Base-by-base conservation (phyloP, 2,329 filamentous ascomycete species). In the Ascochyta pisi region DNA sequence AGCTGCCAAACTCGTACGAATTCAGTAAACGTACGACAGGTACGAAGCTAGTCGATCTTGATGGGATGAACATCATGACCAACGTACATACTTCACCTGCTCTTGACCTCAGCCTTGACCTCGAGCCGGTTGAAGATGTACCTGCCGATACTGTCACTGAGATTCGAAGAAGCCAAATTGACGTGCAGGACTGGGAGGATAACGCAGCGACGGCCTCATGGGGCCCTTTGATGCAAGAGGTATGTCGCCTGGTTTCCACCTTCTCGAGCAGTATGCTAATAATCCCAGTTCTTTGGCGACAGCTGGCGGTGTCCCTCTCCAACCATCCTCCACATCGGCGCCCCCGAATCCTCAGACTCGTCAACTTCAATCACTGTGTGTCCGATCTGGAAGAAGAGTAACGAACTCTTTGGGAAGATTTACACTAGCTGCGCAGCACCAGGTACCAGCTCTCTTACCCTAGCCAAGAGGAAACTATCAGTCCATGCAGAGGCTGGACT, bases 51-150 rank as follows among this genome's bases (percentile, higher is more conserved):
- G 60, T 73, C 9, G 70, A 75, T 57, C 50, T 75, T 5, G 70
- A 75, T 46, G 71, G 71, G 26, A 74, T 74, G 71, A 68, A 60
- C 9, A 56, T 73, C 16, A 62, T 68, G 54, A 39, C 60, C 7
- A 62, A 58, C 31, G 23, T 62, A 6, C 39, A 48, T 15, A 31
- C 40, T 15, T 48, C 60, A 19, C 15, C 49, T 1, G 34, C 39
- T 3, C 47, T 50, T 16, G 49, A 64, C 24, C 19, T 68, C 22
- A 31, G 51, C 22, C 44, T 66, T 5, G 38, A 61, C 34, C 58
- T 69, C 23, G 54, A 66, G 24, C 50, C 58, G 13, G 61, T 66
- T 2, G 49, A 51, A 16, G 59, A 66, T 26, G 48, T 53, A 16
- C 42, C 60, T 26, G 51, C 59, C 35, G 57, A 63, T 19, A 40